phyloP scores from a whole-genome alignment of 1,139 yeast genomes.

The Debaryomyces sp. region DNA sequence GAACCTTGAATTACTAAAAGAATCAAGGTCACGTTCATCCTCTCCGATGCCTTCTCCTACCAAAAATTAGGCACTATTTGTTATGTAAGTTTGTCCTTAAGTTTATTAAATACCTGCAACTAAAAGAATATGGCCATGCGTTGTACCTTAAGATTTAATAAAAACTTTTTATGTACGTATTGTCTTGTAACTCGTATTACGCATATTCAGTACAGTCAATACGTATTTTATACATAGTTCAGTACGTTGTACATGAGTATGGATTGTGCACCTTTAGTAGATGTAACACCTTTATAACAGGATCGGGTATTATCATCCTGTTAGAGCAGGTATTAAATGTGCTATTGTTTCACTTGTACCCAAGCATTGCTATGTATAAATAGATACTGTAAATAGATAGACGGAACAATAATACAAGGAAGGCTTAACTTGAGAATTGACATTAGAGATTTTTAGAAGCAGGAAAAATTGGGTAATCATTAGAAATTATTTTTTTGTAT shows the following conservation, averaged over 20 bases:
- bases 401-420: neutral
- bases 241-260: neutral
- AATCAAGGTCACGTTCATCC: slow-evolving; percentile 3
- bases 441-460: neutral
- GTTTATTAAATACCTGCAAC: neutral
- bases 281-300: neutral
- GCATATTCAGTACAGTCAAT: neutral
- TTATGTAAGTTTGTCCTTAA: neutral
- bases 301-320: neutral
- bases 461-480: neutral
- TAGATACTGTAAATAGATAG: neutral
- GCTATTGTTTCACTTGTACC: neutral
- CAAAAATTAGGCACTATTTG: neutral
- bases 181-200: neutral
- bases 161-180: neutral
- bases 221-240: neutral
- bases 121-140: neutral
- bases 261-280: neutral
- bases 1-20: slow-evolving; percentile 7
- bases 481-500: neutral
- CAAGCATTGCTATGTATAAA: slow-evolving; percentile 2
- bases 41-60: slow-evolving; percentile 7
- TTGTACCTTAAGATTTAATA: neutral
- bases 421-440: neutral
- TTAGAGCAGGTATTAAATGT: neutral